Evolutionary conservation across 805 yeast genomes (phyloP), one percentile per base, ranked within the genome.

Genomic region (Pichia gijzeniarum): DNA sequence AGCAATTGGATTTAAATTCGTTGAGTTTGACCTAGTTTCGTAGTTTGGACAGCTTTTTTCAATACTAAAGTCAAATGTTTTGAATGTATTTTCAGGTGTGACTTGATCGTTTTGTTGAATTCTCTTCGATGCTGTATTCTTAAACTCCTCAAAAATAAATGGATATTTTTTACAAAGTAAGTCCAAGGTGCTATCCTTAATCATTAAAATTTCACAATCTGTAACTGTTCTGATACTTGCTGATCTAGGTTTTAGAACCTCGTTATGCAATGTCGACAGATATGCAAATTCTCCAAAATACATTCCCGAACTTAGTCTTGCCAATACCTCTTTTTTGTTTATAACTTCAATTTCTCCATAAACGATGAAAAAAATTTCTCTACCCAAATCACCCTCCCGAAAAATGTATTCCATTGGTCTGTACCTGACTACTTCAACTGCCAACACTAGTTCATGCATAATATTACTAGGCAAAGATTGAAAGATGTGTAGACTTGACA

Each of bases 261-360:
- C 49, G 28, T 55, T 56, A 34, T 60, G 47, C 18, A 79, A 54
- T 12, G 71, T 70, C 3, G 77, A 66, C 35, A 84, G 61, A 53
- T 83, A 84, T 0, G 86, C 76, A 81, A 83, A 80, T 60, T 83
- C 91, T 19, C 93, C 93, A 63, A 84, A 82, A 61, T 80, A 82
- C 30, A 79, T 73, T 18, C 85, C 86, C 14, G 77, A 62, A 2
- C 77, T 72, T 21, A 85, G 63, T 47, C 86, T 69, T 4, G 85
- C 88, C 33, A 79, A 58, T 1, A 73, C 65, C 31, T 64, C 62
- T 17, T 65, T 63, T 39, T 67, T 77, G 41, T 61, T 53, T 8
- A 82, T 48, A 0, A 82, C 86, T 58, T 85, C 90, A 5, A 82
- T 85, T 53, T 78, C 82, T 9, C 93, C 93, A 52, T 67, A 70